Percentiles rank a stretch among this genome's conserved stretches.
These are phyloP conservation scores for Plantago lanceolata DNA, from an alignment of 305 asterid species.

Conservation along the genomic window DNA sequence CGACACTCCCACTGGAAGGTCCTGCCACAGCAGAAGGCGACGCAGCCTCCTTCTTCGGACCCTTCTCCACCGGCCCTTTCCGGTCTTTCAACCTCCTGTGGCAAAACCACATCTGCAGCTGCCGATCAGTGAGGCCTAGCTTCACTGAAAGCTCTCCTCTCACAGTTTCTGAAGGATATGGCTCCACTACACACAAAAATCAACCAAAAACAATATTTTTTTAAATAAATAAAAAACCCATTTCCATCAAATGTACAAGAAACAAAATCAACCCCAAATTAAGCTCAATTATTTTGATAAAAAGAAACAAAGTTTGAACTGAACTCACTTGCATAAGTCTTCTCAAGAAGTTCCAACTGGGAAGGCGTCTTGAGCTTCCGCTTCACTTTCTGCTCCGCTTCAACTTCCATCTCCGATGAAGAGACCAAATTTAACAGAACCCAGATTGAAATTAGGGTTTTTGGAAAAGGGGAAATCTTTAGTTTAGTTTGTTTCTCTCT, in stretches of 20 bases:
- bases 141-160: constrained; percentile 74
- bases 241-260: not conserved
- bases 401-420: constrained; percentile 50
- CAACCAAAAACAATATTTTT: not conserved
- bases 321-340: constrained; percentile 69
- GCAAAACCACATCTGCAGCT: constrained; percentile 97
- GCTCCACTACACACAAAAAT: constrained; percentile 47
- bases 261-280: not conserved
- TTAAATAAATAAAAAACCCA: not conserved
- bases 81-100: constrained; percentile 89
- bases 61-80: constrained; percentile 52
- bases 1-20: constrained; percentile 25
- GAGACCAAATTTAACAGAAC: constrained; percentile 7
- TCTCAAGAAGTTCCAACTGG: constrained; percentile 81
- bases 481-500: constrained; percentile 41
- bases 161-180: constrained; percentile 73
- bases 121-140: constrained; percentile 80
- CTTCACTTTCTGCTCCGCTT: constrained; percentile 56
- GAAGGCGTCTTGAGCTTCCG: constrained; percentile 87
- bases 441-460: constrained; percentile 33
- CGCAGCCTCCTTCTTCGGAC: constrained; percentile 37
- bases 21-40: constrained; percentile 40
- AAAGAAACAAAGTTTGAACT: constrained; percentile 20
- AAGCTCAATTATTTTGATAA: no score
- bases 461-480: constrained; percentile 23